Evolutionary conservation across 495 filamentous ascomycete genomes (phyloP).

Genomic region (Aspergillus egyptiacus): DNA sequence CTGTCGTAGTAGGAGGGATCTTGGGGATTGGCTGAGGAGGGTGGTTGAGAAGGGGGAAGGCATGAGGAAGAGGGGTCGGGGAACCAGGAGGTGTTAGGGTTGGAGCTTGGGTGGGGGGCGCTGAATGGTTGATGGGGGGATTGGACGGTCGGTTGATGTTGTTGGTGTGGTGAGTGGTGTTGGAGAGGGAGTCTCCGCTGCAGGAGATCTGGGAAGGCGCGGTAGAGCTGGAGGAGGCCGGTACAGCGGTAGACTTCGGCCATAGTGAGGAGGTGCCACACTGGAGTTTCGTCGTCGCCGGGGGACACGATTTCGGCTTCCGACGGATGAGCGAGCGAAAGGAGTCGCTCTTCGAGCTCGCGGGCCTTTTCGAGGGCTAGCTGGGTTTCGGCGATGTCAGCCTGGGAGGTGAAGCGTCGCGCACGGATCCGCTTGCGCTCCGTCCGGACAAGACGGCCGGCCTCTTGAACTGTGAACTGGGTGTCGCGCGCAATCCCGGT

Average conservation of each 20-base stretch:
- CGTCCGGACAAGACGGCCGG: conserved; percentile 46
- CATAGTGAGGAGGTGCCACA: conserved; percentile 51
- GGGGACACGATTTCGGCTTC: conserved; percentile 47
- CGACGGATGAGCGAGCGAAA: conserved; percentile 42
- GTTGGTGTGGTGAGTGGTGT: conserved; percentile 8
- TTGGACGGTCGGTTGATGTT: conserved; percentile 7
- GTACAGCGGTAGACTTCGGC: conserved; percentile 53
- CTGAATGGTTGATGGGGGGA: conserved; percentile 23
- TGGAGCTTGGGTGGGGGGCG: conserved; percentile 8
- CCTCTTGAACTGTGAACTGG: conserved; percentile 49
- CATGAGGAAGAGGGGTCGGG: conserved; percentile 6
- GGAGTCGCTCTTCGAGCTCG: conserved; percentile 46
- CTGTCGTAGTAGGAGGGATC: conserved; percentile 27
- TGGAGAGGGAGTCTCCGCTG: conserved; percentile 32
- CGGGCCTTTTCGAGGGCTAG: conserved; percentile 42
- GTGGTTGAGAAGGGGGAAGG: neutral
- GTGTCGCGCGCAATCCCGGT: conserved; percentile 52
- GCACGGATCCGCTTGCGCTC: conserved; percentile 41
- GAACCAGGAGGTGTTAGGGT: conserved; percentile 19
- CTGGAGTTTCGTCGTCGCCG: conserved; percentile 50
- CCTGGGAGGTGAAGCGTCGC: conserved; percentile 32
- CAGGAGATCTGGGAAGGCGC: conserved; percentile 49
- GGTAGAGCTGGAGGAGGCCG: conserved; percentile 50
- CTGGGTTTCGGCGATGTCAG: conserved; percentile 37
- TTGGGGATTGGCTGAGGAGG: conserved; percentile 1